Conservation (phyloP, 805 yeast species). For the Jamesozyma hellenica region DNA sequence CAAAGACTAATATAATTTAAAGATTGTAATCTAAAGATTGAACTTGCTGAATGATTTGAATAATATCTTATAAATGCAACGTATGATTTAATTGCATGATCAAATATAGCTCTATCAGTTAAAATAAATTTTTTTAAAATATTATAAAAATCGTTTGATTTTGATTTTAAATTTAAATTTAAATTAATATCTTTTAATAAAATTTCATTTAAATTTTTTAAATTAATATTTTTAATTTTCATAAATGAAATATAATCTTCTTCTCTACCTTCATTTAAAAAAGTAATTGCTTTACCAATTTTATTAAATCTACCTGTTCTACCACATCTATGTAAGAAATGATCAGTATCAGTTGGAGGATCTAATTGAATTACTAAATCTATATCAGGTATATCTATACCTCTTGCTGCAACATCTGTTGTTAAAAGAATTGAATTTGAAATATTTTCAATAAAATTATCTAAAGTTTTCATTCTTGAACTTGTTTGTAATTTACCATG, state of each 20-base stretch:
- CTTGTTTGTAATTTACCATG: slow-evolving; percentile 87
- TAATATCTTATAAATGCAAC: slow-evolving; percentile 79
- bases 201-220: slow-evolving; percentile 30
- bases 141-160: slow-evolving; percentile 14
- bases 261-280: slow-evolving; percentile 68
- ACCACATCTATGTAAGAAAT: slow-evolving; percentile 89
- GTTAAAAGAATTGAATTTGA: slow-evolving; percentile 62
- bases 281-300: slow-evolving; percentile 66
- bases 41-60: slow-evolving; percentile 76
- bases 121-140: slow-evolving; percentile 46
- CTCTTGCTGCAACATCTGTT: slow-evolving; percentile 98
- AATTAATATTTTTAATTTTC: slow-evolving; percentile 53
- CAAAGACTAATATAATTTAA: slow-evolving; percentile 69
- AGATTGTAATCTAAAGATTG: slow-evolving; percentile 68
- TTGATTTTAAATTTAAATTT: neutral
- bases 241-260: slow-evolving; percentile 73
- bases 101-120: slow-evolving; percentile 72
- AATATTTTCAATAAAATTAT: slow-evolving; percentile 42
- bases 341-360: slow-evolving; percentile 88
- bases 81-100: slow-evolving; percentile 65
- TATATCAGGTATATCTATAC: slow-evolving; percentile 90
- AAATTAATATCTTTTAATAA: neutral
- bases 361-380: slow-evolving; percentile 90
- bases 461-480: slow-evolving; percentile 65
- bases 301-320: slow-evolving; percentile 90